Evolutionary conservation across 371 early-diverging fungal genomes (phyloP).

Genomic region (Lichtheimia ornata): DNA sequence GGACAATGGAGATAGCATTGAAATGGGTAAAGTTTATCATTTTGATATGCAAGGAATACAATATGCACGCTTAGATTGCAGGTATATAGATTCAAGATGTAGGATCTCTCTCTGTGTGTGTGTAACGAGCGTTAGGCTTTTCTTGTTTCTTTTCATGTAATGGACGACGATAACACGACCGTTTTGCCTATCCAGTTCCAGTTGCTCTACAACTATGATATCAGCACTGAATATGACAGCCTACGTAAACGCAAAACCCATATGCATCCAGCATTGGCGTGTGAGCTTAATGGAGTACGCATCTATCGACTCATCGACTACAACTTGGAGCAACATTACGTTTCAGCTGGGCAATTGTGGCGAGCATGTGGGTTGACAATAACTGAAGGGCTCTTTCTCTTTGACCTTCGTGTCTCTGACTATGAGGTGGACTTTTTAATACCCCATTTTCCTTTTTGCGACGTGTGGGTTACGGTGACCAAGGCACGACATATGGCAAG

Average conservation of each 20-base stretch:
- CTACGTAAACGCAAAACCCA: slow-evolving; percentile 21
- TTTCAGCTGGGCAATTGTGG: slow-evolving; percentile 46
- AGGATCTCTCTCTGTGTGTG: not conserved
- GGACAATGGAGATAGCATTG: too few relatives aligned
- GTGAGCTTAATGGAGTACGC: slow-evolving; percentile 28
- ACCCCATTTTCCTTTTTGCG: slow-evolving; percentile 42
- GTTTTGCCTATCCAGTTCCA: slow-evolving; percentile 32
- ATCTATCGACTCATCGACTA: slow-evolving; percentile 43
- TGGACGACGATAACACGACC: slow-evolving; percentile 1
- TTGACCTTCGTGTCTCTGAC: slow-evolving; percentile 29
- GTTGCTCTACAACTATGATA: slow-evolving; percentile 34
- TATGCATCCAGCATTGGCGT: slow-evolving; percentile 41
- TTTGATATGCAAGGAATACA: too few relatives aligned
- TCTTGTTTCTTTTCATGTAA: not conserved
- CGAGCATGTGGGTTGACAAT: slow-evolving; percentile 41
- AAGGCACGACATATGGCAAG: slow-evolving; percentile 36
- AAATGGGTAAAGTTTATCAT: too few relatives aligned
- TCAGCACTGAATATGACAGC: slow-evolving; percentile 18
- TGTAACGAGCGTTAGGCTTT: not conserved
- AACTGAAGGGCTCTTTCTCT: slow-evolving; percentile 46
- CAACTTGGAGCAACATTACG: slow-evolving; percentile 33
- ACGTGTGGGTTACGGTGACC: slow-evolving; percentile 41
- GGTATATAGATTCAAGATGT: too few relatives aligned
- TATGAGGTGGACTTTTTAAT: slow-evolving; percentile 45
- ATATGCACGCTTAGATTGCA: too few relatives aligned